Evolutionary conservation across 345 rosid species (phyloP).

Genomic region (Syzygium aqueum): DNA sequence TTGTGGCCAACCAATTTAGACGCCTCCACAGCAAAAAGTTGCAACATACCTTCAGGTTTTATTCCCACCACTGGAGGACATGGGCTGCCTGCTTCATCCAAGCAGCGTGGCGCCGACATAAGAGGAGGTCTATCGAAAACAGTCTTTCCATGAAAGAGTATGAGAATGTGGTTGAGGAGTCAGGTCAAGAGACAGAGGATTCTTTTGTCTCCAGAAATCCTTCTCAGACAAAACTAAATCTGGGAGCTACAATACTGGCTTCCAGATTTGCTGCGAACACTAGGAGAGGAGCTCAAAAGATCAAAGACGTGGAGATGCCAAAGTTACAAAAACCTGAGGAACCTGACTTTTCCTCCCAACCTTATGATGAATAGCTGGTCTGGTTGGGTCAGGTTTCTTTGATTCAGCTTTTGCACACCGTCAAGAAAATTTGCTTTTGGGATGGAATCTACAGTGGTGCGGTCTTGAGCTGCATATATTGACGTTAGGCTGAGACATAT

Average conservation of each 20-base stretch:
- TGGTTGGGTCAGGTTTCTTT: not conserved
- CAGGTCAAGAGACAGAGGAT: constrained; percentile 7
- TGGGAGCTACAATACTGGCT: constrained; percentile 64
- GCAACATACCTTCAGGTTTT: constrained; percentile 83
- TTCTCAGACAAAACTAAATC: constrained; percentile 44
- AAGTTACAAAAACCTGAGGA: constrained; percentile 83
- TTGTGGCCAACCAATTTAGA: constrained; percentile 86
- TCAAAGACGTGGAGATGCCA: constrained; percentile 52
- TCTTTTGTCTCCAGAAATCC: constrained; percentile 9
- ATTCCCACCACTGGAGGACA: constrained; percentile 95
- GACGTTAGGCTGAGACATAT: not conserved
- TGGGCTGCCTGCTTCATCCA: constrained; percentile 96
- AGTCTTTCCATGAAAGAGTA: constrained; percentile 39
- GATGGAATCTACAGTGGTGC: not conserved
- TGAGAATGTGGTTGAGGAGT: constrained; percentile 4
- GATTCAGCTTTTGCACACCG: not conserved
- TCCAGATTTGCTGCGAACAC: constrained; percentile 87
- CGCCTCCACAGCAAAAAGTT: constrained; percentile 92
- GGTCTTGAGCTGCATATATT: not conserved
- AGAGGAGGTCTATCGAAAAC: constrained; percentile 47
- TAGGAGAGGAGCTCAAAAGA: constrained; percentile 65
- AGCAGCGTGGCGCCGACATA: constrained; percentile 82
- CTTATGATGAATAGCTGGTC: constrained; percentile 25
- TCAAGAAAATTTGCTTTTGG: not conserved
- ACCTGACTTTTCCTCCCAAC: constrained; percentile 69